Base-by-base conservation (phyloP, 202 grass and related monocot species). In the Cymbopogon flexuosus region DNA sequence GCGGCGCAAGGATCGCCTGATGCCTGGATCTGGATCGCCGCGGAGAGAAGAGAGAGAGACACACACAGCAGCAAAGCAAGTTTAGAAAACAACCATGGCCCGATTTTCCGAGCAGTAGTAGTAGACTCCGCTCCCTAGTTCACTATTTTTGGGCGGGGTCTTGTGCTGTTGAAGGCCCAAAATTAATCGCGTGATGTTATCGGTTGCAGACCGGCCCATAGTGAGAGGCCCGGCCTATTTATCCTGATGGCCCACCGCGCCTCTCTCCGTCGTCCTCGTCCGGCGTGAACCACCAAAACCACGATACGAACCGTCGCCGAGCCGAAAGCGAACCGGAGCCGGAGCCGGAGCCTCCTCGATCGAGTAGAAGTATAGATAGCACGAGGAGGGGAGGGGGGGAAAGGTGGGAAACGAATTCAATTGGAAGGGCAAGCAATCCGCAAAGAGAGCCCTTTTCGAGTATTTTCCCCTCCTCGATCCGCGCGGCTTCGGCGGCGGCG, bases 401-500 rank as follows among this genome's bases (percentile, higher is more conserved):
- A 19, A 79, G 30, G 21, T 23, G 56, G 34, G 18, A 37, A 37
- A 15, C 22, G 9, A 75, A 43, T 31, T 84, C 18, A 80, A 59
- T 22, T 79, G 77, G 59, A 16, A 19, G 35, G 40, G 31, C 31
- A 74, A 68, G 46, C 46, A 57, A 74, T 57, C 49, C 31, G 21
- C 71, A 77, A 76, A 70, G 27, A 27, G 27, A 27, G 27, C 77
- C 81, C 77, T 80, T 22, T 33, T 58, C 27, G 27, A 27, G 27
- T 27, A 27, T 27, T 27, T 33, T 30, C 52, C 9, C 27, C 27
- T 27, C 27, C 27, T 70, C 73, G 59, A 22, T 64, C 43, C 58
- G 51, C 54, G 42, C 36, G 34, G 15, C 51, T 59, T 19, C 80
- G 84, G 71, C 73, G 73, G 66, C 81, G 84, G 72, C 73, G 73